Base-by-base conservation (phyloP, 768 basidiomycete genomes). In the Lactarius vividus region DNA sequence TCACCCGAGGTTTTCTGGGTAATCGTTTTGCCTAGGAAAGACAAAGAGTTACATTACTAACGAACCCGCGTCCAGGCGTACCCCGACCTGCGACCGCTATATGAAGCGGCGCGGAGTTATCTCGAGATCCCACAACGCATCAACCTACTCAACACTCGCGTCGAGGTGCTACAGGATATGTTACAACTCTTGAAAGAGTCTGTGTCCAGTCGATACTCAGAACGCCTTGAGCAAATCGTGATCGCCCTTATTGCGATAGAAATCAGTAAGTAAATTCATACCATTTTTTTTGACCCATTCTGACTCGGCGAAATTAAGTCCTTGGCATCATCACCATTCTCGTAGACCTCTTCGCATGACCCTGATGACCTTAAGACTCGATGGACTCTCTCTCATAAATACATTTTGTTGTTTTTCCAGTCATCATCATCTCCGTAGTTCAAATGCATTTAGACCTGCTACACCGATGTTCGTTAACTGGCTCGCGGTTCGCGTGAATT, bases 1-100 rank as follows among this genome's bases (percentile, higher is more conserved):
- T 94, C 94, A 39, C 95, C 95, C 31, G 94, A 97, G 77, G 88
- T 96, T 52, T 97, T 97, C 76, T 96, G 95, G 94, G 94, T 91
- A 75, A 60, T 87, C 73, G 18, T 53, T 52, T 28, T 52, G 55
- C 29, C 15, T 23, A 58, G 29, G 67, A 42, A 63, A 65, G 67
- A 63, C 68, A 70, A 18, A 59, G 70, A 33, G 71, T 65, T 72
- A 42, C 16, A 67, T n/a, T 37, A 53, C 67, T 62, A 59, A 65
- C 18, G 31, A n/a, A n/a, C 5, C 26, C 13, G 23, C 13, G 13
- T n/a, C 61, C 77, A 94, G 94, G 91, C 89, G 64, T 97, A 88
- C 74, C 96, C 96, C 28, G 96, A 98, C 79, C 81, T 98, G 26
- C 94, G 97, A 77, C 96, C 96, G 13, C 79, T 98, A 40, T 98